Base-by-base conservation (phyloP, 306 rosid species). In the Hippophae rhamnoides region DNA sequence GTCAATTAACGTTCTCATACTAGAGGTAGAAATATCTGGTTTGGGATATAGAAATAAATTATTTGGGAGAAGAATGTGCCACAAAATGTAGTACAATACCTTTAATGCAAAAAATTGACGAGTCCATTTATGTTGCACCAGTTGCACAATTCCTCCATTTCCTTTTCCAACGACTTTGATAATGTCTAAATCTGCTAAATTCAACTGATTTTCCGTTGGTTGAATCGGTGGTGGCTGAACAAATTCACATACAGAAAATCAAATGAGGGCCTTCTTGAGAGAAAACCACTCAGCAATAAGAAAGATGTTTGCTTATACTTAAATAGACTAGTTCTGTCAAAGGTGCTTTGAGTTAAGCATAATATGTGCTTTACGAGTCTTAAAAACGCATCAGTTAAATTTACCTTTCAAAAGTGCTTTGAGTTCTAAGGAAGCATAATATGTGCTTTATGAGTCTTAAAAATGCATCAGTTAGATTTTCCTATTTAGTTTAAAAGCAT, bases 41-140 rank as follows among this genome's bases (percentile, higher is more conserved):
- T 69, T 42, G 11, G 58, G 10, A 52, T 43, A 60, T 11, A 18
- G 38, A 31, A 31, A 31, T 2, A 31, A 31, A 31, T 31, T 31
- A 31, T 31, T 2, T 31, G 2, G 3, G 38, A 52, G 57, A 54
- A 49, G 38, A 31, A 2, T 2, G 38, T 31, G 38, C 38, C 5
- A 31, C 38, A 65, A 46, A 18, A 14, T 27, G 56, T 57, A 60
- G 47, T 87, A 31, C 38, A 31, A 31, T 31, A 92, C 98, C 98
- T 90, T 90, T 52, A 90, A 76, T 41, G 98, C 98, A 67, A 90
- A 90, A 83, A 90, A 90, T 80, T 87, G 98, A 66, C 66, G 82
- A 66, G 98, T 92, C 96, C 96, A 92, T 83, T 92, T 92, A 81
- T 92, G 98, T 59, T 80, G 94, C 65, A 92, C 98, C 89, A 92